phyloP scores from a whole-genome alignment of 257 asterid genomes.

The Catharanthus roseus region DNA sequence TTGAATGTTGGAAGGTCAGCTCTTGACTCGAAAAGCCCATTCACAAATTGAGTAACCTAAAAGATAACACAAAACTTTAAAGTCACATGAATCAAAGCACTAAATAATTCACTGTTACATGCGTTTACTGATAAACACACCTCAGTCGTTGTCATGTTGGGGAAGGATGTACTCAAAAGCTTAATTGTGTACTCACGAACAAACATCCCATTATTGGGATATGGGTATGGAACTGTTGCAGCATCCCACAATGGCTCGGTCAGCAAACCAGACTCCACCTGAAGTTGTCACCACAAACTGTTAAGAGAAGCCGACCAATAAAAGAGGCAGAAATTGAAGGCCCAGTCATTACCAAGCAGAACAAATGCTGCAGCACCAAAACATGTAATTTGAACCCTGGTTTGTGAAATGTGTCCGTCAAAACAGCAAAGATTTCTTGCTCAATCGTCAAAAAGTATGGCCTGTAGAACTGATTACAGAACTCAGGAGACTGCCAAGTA shows the following conservation, averaged over 20 bases:
- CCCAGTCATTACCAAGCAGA: constrained; percentile 61
- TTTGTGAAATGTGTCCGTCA: constrained; percentile 90
- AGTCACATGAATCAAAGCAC: background rate
- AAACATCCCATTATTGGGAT: constrained; percentile 65
- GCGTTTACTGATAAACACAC: constrained; percentile 34
- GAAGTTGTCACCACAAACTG: constrained; percentile 18
- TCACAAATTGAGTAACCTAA: constrained; percentile 88
- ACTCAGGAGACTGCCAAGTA: constrained; percentile 66
- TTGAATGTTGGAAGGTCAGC: constrained; percentile 64
- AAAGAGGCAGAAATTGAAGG: constrained; percentile 12
- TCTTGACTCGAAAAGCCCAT: constrained; percentile 74
- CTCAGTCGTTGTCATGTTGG: constrained; percentile 90
- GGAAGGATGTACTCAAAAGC: constrained; percentile 85
- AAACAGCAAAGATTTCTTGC: constrained; percentile 92
- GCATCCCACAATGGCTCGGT: constrained; percentile 93
- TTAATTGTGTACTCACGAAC: constrained; percentile 85
- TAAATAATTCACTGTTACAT: background rate
- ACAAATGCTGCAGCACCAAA: constrained; percentile 72
- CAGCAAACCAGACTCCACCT: constrained; percentile 70
- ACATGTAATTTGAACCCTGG: constrained; percentile 98
- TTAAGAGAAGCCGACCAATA: constrained; percentile 12
- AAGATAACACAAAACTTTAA: background rate
- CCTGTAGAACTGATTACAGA: constrained; percentile 80
- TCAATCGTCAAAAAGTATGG: constrained; percentile 76
- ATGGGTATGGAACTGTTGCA: constrained; percentile 57